Evolutionary conservation across 805 yeast species (phyloP).

Genomic region (Cyberlindnera petersonii): DNA sequence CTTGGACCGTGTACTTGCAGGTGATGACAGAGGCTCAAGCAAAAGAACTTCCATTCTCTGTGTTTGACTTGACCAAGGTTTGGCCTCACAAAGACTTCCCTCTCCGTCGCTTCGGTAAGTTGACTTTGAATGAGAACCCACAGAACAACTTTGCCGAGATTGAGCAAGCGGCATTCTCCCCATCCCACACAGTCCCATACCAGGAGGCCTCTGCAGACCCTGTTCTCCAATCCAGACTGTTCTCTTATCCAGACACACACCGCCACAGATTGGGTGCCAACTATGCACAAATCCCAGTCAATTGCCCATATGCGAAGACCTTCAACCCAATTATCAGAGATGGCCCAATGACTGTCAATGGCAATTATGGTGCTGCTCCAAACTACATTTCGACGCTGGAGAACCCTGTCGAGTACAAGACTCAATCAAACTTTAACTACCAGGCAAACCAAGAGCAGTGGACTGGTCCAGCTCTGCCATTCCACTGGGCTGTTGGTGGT

Average conservation of each 20-base stretch:
- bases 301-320: conserved; percentile 65
- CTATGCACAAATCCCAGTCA: conserved; percentile 83
- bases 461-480: conserved; percentile 78
- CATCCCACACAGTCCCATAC: conserved; percentile 81
- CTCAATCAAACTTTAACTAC: conserved; percentile 26
- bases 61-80: conserved; percentile 85
- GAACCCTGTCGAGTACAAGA: conserved; percentile 28
- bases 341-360: conserved; percentile 68
- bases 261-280: conserved; percentile 75
- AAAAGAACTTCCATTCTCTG: conserved; percentile 69
- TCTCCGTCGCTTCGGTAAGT: conserved; percentile 77
- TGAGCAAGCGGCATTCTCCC: conserved; percentile 83
- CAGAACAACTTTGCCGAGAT: conserved; percentile 83
- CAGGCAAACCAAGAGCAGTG: conserved; percentile 75
- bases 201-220: conserved; percentile 83
- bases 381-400: conserved; percentile 60
- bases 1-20: conserved; percentile 84
- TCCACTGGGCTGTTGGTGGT: conserved; percentile 75
- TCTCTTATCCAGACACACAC: conserved; percentile 82
- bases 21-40: conserved; percentile 84
- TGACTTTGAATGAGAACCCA: conserved; percentile 78
- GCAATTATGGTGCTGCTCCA: conserved; percentile 74
- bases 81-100: conserved; percentile 92
- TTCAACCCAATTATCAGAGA: conserved; percentile 77
- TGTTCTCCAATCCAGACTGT: conserved; percentile 75